Evolutionary conservation across 805 yeast genomes (phyloP).

Genomic region (Yamadazyma sp.): DNA sequence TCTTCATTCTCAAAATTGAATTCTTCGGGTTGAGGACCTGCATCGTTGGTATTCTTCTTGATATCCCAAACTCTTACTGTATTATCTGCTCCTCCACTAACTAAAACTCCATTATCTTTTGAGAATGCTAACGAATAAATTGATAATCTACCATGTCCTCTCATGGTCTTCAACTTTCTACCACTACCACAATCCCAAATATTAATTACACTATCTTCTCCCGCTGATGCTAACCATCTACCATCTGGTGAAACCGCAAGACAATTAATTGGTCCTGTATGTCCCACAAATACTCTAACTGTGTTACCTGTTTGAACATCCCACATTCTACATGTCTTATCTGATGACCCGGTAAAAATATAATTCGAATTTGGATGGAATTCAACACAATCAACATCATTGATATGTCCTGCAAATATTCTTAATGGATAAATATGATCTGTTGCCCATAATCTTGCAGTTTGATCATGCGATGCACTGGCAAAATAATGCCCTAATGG

Average conservation of each 20-base stretch:
- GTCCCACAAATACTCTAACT: conserved; percentile 90
- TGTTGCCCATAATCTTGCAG: conserved; percentile 96
- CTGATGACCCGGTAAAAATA: conserved; percentile 92
- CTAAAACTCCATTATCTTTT: conserved; percentile 82
- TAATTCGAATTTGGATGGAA: conserved; percentile 97
- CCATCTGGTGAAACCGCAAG: conserved; percentile 96
- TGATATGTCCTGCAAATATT: conserved; percentile 94
- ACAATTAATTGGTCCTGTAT: conserved; percentile 81
- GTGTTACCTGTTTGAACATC: conserved; percentile 85
- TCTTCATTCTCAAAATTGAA: conserved; percentile 20
- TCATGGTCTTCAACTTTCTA: conserved; percentile 81
- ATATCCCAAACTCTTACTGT: conserved; percentile 96
- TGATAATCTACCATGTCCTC: conserved; percentile 88
- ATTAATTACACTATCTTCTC: conserved; percentile 85
- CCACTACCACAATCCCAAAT: conserved; percentile 96
- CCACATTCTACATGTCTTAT: conserved; percentile 98
- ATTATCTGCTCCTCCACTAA: conserved; percentile 90
- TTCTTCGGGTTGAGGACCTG: conserved; percentile 77
- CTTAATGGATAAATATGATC: conserved; percentile 96
- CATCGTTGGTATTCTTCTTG: conserved; percentile 77
- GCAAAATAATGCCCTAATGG: conserved; percentile 97
- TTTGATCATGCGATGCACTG: conserved; percentile 97
- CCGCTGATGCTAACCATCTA: conserved; percentile 91
- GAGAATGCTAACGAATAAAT: conserved; percentile 83
- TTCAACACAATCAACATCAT: conserved; percentile 91